A percentile compares a stretch with the other conserved stretches of the same genome.
Evolutionary conservation across 2,329 filamentous ascomycete genomes (phyloP).

Genomic region (Bipolaris oryzae): DNA sequence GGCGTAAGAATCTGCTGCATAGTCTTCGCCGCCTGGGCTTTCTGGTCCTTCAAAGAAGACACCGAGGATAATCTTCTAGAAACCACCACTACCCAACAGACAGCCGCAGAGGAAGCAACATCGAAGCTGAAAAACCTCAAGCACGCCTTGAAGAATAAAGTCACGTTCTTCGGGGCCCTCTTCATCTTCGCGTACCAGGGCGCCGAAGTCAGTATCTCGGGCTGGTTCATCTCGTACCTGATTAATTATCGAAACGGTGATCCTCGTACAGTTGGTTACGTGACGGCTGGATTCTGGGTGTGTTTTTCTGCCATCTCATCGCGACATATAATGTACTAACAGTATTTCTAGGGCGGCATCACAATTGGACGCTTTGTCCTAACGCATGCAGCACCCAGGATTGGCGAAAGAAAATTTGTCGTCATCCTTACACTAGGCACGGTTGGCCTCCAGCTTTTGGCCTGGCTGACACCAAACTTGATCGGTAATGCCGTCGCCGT

Average conservation of each 20-base stretch:
- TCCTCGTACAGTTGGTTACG: slow-evolving; percentile 76
- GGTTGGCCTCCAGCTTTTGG: slow-evolving; percentile 72
- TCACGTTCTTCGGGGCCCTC: slow-evolving; percentile 74
- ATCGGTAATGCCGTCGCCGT: slow-evolving; percentile 57
- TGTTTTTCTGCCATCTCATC: slow-evolving; percentile 23
- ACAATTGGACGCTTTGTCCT: slow-evolving; percentile 77
- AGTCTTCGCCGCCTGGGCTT: slow-evolving; percentile 68
- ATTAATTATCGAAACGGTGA: slow-evolving; percentile 74
- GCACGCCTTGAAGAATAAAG: slow-evolving; percentile 57
- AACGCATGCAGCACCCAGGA: slow-evolving; percentile 66
- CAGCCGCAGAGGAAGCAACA: slow-evolving; percentile 42
- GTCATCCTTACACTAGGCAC: slow-evolving; percentile 66
- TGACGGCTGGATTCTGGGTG: slow-evolving; percentile 71
- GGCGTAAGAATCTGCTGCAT: slow-evolving; percentile 63
- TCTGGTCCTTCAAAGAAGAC: slow-evolving; percentile 72
- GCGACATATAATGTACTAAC: slow-evolving; percentile 12
- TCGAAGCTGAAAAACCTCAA: slow-evolving; percentile 58
- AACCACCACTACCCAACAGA: slow-evolving; percentile 50
- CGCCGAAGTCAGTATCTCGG: slow-evolving; percentile 80
- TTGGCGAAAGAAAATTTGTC: slow-evolving; percentile 75
- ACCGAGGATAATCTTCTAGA: slow-evolving; percentile 53
- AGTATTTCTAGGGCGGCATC: slow-evolving; percentile 67
- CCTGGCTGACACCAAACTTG: slow-evolving; percentile 78
- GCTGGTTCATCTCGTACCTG: slow-evolving; percentile 86
- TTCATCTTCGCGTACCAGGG: slow-evolving; percentile 90